Conservation (phyloP, 169 alveolate genomes). For the Ichthyophthirius multifiliis region DNA sequence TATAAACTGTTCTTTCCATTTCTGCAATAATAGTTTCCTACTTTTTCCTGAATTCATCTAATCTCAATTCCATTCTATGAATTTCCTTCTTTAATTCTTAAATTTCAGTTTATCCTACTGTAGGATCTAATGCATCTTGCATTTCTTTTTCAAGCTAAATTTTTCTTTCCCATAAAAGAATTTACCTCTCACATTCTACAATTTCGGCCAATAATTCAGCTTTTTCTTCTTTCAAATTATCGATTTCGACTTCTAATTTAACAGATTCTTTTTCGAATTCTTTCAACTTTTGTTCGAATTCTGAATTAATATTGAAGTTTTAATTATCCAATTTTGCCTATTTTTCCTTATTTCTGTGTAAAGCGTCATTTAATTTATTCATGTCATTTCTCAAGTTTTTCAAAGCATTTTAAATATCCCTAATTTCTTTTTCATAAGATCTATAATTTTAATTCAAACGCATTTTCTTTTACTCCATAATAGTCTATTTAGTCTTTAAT, state of each 20-base stretch:
- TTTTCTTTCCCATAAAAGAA: conserved; percentile 91
- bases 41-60: conserved; percentile 80
- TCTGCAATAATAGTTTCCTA: conserved; percentile 86
- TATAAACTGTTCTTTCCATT: conserved; percentile 87
- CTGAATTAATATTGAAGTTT: conserved; percentile 76
- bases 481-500: conserved; percentile 74
- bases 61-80: conserved; percentile 89
- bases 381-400: conserved; percentile 82
- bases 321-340: conserved; percentile 73
- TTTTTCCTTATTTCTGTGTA: conserved; percentile 65
- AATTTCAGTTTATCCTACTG: conserved; percentile 89
- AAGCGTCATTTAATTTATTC: conserved; percentile 78
- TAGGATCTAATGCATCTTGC: conserved; percentile 92
- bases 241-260: conserved; percentile 78
- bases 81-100: conserved; percentile 89
- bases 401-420: conserved; percentile 72
- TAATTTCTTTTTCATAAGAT: conserved; percentile 76
- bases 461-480: conserved; percentile 81
- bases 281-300: conserved; percentile 75
- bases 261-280: conserved; percentile 81
- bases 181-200: conserved; percentile 86
- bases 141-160: conserved; percentile 90
- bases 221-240: conserved; percentile 79
- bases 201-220: conserved; percentile 82
- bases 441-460: conserved; percentile 68